Evolutionary conservation across 768 basidiomycete genomes (phyloP).

Genomic region (Leccinum rimulosum): DNA sequence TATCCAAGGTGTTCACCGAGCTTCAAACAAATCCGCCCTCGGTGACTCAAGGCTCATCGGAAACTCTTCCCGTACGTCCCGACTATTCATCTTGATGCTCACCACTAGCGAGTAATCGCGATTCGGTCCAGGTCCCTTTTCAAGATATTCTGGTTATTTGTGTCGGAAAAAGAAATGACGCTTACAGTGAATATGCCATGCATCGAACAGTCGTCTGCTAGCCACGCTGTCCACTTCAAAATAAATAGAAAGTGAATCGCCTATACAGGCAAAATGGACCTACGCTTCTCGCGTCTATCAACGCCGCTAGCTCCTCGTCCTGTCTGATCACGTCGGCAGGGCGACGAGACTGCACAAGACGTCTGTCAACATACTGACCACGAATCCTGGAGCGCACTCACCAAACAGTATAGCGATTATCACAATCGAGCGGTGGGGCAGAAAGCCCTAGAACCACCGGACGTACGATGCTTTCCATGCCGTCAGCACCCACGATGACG

Average conservation of each 20-base stretch:
- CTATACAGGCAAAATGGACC: neutral
- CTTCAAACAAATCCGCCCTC: conserved; percentile 16
- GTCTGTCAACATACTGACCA: neutral
- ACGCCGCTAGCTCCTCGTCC: conserved; percentile 14
- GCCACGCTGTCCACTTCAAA: conserved; percentile 22
- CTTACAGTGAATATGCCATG: conserved; percentile 21
- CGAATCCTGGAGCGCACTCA: neutral
- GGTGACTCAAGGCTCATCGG: conserved; percentile 16
- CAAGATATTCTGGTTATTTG: neutral
- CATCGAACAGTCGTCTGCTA: conserved; percentile 21
- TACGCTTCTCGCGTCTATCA: conserved; percentile 15
- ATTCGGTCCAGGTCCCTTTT: conserved; percentile 11
- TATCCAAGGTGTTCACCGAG: conserved; percentile 12
- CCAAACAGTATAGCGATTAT: conserved; percentile 16
- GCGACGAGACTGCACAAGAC: conserved; percentile 9
- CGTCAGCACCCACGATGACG: conserved; percentile 61
- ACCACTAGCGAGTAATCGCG: conserved; percentile 18
- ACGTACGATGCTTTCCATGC: conserved; percentile 43
- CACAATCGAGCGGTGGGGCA: conserved; percentile 8
- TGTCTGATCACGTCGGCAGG: conserved; percentile 14
- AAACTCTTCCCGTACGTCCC: conserved; percentile 1
- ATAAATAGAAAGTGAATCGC: neutral
- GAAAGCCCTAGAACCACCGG: conserved; percentile 31
- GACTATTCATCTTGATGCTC: neutral
- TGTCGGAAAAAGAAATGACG: neutral